Base-by-base conservation (phyloP, 768 basidiomycete species). In the Lentinula aciculospora region DNA sequence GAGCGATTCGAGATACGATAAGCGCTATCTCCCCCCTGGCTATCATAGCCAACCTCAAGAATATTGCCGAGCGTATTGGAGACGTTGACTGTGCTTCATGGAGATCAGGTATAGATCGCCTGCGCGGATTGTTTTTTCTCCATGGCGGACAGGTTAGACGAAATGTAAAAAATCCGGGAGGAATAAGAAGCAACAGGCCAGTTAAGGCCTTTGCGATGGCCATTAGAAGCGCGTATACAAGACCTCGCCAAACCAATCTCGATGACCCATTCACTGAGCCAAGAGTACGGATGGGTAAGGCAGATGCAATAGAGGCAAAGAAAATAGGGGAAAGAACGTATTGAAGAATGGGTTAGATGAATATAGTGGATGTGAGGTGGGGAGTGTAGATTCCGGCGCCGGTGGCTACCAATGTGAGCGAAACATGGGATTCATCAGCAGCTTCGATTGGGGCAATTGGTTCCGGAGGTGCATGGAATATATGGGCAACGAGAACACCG, bases 21-120 rank as follows among this genome's bases (percentile, higher is more conserved):
- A 88, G 73, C 12, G 83, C 85, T 27, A 88, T 86, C 67, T 88
- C 86, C 1, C 87, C 87, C 2, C 86, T 76, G 0, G 86, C 80
- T 34, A 86, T 78, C 79, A 88, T 82, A 0, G 83, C 84, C 3
- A 82, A 65, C 0, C 81, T 81, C 19, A 85, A 69, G 37, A 85
- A 71, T 10, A 68, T 54, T 1, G 74, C 72, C 4, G 71, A 67
- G 1, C 65, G 68, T 0, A 61, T 31, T 40, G 57, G 70, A 7
- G 64, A 61, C n/a, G 61, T 21, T n/a, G 17, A 34, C 31, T 10
- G 49, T 4, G 34, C 19, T 48, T 48, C 47, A 9, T 31, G 10
- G 17, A 28, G 27, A 19, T n/a, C 21, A 15, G 8, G 28, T 4
- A 32, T 9, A 15, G 15, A 27, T 9, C 31, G 28, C 25, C 13